Evolutionary conservation across 1,284 basidiomycete species (phyloP).

Genomic region (Ceratobasidium sp.): DNA sequence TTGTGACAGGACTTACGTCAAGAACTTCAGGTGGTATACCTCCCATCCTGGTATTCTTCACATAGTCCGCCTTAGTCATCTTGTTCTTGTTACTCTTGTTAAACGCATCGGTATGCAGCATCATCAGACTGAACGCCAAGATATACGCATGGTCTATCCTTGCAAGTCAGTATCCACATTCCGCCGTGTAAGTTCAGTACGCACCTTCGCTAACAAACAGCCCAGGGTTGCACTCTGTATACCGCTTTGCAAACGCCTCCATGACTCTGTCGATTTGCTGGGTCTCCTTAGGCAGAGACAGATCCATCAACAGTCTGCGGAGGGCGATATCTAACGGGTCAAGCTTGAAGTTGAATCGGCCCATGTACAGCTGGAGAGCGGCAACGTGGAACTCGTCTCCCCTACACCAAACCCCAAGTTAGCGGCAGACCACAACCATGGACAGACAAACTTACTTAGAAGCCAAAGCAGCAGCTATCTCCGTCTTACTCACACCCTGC

Average conservation of each 20-base stretch:
- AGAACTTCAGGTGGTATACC: conserved; percentile 87
- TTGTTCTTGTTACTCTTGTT: conserved; percentile 98
- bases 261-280: conserved; percentile 99
- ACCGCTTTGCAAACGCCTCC: conserved; percentile 92
- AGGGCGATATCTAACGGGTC: conserved; percentile 94
- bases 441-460: conserved; percentile 70
- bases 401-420: conserved; percentile 59
- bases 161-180: not conserved
- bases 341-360: conserved; percentile 82
- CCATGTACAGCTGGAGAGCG: conserved; percentile 81
- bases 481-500: conserved; percentile 76
- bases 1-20: conserved; percentile 70
- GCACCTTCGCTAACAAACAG: conserved; percentile 84
- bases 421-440: not conserved
- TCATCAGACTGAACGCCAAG: conserved; percentile 97
- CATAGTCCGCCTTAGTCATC: conserved; percentile 95
- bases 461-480: conserved; percentile 83
- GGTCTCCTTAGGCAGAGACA: conserved; percentile 93
- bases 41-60: conserved; percentile 91
- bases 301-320: conserved; percentile 90
- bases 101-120: conserved; percentile 98
- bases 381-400: conserved; percentile 78
- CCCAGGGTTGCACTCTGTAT: conserved; percentile 86
- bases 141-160: conserved; percentile 93
- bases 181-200: conserved; percentile 47